Evolutionary conservation across 768 basidiomycete genomes (phyloP), one percentile per base, ranked within the genome.

Genomic region (Psilocybe sp.): DNA sequence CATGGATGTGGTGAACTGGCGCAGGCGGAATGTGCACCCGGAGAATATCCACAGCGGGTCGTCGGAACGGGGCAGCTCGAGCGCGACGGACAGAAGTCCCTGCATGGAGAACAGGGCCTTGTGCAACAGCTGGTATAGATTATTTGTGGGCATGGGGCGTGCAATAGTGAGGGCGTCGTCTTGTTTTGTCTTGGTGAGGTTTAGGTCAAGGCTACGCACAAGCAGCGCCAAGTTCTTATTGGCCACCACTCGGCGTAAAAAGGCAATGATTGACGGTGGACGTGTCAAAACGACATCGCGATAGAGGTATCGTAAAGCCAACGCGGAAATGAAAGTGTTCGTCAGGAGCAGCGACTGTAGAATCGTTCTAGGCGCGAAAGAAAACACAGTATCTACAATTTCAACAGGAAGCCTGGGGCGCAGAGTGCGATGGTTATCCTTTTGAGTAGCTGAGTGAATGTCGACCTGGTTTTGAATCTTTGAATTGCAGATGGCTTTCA

Each of bases 1-100:
- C 64, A 83, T 74, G 14, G 82, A 80, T 0, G 81, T 84, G 9
- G 77, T 71, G 56, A 85, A 73, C 0, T 67, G 57, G n/a, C 60
- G 55, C 28, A 87, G 71, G 5, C 64, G 63, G 55, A 81, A 78
- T 9, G 69, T 51, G 59, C 73, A 72, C 6, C 63, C 66, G 5
- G 67, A 58, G 40, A 84, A 73, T 28, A 84, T 65, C 80, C 81
- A 82, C 3, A 73, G 64, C 2, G 78, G 69, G 4, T 66, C 64
- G 45, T 70, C 64, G 4, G 55, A 58, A 47, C 63, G 69, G 13
- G 58, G 80, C 59, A 84, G 69, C 47, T 85, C 82, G 54, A 86
- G 69, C 36, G 62, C 63, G 35, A 85, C 75, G 28, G 67, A 56
- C 32, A 60, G 53, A 19, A 85, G 74, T 40, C 55, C 52, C 23